Evolutionary conservation across 164 flowering plant species (phyloP).

Genomic region (Dillenia suffruticosa): DNA sequence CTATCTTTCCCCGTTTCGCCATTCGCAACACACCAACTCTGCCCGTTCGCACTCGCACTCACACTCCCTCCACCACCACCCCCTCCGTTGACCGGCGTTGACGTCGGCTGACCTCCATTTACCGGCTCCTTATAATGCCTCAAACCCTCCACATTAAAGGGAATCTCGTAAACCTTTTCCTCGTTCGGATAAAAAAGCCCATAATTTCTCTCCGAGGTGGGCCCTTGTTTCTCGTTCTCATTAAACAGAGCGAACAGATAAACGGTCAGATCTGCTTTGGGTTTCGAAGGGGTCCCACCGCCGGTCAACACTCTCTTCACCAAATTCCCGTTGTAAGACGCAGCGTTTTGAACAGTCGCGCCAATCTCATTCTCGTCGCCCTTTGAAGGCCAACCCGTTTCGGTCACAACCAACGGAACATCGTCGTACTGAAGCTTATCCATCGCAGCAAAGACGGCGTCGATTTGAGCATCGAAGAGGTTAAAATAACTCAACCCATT

Average conservation of each 20-base stretch:
- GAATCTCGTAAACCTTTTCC: conserved; percentile 44
- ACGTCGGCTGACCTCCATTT: background rate
- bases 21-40: conserved; percentile 88
- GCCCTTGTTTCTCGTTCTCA: conserved; percentile 36
- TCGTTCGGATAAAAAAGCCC: conserved; percentile 39
- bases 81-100: conserved; percentile 24
- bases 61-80: background rate
- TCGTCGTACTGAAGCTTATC: conserved; percentile 41
- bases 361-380: conserved; percentile 79
- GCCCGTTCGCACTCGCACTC: conserved; percentile 15
- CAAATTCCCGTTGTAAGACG: conserved; percentile 57
- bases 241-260: conserved; percentile 41
- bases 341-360: conserved; percentile 59
- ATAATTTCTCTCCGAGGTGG: conserved; percentile 39
- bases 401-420: conserved; percentile 53
- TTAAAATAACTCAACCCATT: conserved; percentile 59
- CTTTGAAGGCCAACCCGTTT: conserved; percentile 92
- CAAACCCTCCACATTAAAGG: conserved; percentile 45
- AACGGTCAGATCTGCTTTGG: conserved; percentile 27
- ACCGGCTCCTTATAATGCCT: conserved; percentile 1
- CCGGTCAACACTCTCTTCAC: conserved; percentile 24
- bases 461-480: conserved; percentile 83
- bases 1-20: conserved; percentile 34
- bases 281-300: conserved; percentile 37
- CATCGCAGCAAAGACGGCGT: conserved; percentile 90